Conservation (phyloP, 495 filamentous ascomycete species). For the Neurospora cerealis region DNA sequence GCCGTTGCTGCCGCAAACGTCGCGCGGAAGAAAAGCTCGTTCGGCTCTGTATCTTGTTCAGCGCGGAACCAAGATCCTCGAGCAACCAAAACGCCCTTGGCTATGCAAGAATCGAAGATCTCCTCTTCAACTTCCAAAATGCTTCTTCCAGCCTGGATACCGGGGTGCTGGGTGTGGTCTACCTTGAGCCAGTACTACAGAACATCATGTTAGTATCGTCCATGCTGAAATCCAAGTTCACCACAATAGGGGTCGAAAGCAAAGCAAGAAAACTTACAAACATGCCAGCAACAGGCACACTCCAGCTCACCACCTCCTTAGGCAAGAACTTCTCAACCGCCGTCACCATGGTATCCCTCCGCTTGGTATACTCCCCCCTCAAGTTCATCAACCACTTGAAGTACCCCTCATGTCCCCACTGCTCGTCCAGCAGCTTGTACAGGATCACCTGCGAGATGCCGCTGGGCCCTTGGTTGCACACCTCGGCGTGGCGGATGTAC, state of each 20-base stretch:
- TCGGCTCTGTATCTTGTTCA: slow-evolving; percentile 32
- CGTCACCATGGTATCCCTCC: slow-evolving; percentile 65
- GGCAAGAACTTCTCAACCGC: slow-evolving; percentile 80
- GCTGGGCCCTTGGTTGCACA: slow-evolving; percentile 69
- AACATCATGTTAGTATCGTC: background rate
- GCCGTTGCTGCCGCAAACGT: slow-evolving; percentile 76
- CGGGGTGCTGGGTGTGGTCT: slow-evolving; percentile 64
- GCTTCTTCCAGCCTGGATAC: slow-evolving; percentile 37
- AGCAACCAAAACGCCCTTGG: slow-evolving; percentile 62
- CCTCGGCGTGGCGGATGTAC: slow-evolving; percentile 67
- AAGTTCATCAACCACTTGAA: slow-evolving; percentile 82
- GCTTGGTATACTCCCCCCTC: slow-evolving; percentile 69
- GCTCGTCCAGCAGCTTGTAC: slow-evolving; percentile 84
- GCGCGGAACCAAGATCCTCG: slow-evolving; percentile 86
- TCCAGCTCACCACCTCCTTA: slow-evolving; percentile 70
- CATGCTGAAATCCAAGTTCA: background rate
- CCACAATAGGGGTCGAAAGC: background rate
- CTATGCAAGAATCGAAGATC: slow-evolving; percentile 65
- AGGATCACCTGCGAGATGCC: slow-evolving; percentile 75
- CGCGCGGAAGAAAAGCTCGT: slow-evolving; percentile 69
- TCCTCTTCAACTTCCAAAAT: slow-evolving; percentile 70
- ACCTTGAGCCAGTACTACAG: slow-evolving; percentile 73
- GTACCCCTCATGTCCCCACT: slow-evolving; percentile 91
- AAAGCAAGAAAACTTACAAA: slow-evolving; percentile 54
- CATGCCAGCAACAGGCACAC: slow-evolving; percentile 83